Conservation (phyloP, 2,329 filamentous ascomycete genomes). For the Beauveria sp. region DNA sequence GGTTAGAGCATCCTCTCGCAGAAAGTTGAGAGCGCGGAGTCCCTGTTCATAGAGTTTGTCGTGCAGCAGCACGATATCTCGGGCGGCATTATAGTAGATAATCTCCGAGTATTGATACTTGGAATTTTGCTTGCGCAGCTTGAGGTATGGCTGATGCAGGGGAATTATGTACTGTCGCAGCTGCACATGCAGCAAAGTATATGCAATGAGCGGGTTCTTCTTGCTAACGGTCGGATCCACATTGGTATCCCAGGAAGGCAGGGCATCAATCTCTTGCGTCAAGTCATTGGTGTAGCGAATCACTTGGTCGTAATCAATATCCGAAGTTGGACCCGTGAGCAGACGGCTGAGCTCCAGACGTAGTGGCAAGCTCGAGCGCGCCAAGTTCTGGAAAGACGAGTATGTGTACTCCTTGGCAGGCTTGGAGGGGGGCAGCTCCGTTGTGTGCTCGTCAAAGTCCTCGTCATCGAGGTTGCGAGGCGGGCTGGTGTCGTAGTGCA, state of each 20-base stretch:
- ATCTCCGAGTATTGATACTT: constrained; percentile 57
- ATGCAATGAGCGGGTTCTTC: constrained; percentile 51
- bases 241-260: constrained; percentile 47
- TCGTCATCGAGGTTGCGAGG: constrained; percentile 52
- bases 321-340: constrained; percentile 45
- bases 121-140: constrained; percentile 50
- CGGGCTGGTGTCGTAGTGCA: constrained; percentile 47
- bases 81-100: constrained; percentile 55
- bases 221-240: constrained; percentile 28
- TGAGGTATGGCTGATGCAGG: constrained; percentile 53
- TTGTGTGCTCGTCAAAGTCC: constrained; percentile 47
- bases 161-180: constrained; percentile 55
- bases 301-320: constrained; percentile 54
- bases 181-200: constrained; percentile 53
- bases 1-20: constrained; percentile 52
- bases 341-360: constrained; percentile 51
- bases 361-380: constrained; percentile 47
- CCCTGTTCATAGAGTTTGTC: constrained; percentile 53
- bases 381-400: constrained; percentile 51
- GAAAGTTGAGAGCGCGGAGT: constrained; percentile 50
- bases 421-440: constrained; percentile 43
- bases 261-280: constrained; percentile 51
- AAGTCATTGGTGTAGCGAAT: constrained; percentile 55
- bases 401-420: constrained; percentile 48
- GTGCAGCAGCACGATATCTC: constrained; percentile 55